Percentiles rank a stretch among this genome's conserved stretches.
Conservation (phyloP, 1,284 basidiomycete species). For the Rhodotorula sp. region DNA sequence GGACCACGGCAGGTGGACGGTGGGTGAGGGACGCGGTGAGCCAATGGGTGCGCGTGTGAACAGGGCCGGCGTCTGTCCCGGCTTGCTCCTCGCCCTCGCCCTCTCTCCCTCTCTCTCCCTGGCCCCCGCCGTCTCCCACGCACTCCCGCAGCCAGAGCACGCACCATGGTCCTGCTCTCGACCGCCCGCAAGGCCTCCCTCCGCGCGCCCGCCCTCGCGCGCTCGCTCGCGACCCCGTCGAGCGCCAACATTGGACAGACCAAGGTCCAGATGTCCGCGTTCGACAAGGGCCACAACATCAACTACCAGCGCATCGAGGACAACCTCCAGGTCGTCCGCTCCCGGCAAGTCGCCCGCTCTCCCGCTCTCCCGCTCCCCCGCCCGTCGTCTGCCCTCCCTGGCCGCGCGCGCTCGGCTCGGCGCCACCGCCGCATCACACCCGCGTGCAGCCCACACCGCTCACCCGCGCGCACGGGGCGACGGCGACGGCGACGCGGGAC, state of each 20-base stretch:
- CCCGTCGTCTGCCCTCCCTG: background rate
- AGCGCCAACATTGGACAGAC: conserved; percentile 76
- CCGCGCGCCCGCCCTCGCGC: conserved; percentile 31
- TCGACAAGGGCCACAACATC: conserved; percentile 81
- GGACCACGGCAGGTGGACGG: no score
- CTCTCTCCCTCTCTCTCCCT: no score
- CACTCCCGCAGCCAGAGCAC: no score
- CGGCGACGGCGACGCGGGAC: no score
- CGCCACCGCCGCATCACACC: background rate
- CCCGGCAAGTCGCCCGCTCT: conserved; percentile 38
- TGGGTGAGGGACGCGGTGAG: no score
- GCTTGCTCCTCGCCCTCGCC: no score
- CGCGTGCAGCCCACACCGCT: no score
- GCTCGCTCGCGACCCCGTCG: conserved; percentile 66
- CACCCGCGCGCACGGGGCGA: no score
- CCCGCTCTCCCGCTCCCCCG: background rate
- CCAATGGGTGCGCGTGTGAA: no score
- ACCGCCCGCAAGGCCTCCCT: conserved; percentile 27
- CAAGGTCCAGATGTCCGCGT: conserved; percentile 86
- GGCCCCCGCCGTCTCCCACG: no score
- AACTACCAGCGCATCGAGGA: conserved; percentile 67
- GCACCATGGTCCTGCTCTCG: conserved; percentile 33
- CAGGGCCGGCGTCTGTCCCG: no score
- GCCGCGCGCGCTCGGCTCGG: background rate
- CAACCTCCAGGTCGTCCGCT: conserved; percentile 40